These are phyloP conservation scores for Aspergillus biplanus DNA, from an alignment of 495 filamentous ascomycete species.

Conservation along the genomic window DNA sequence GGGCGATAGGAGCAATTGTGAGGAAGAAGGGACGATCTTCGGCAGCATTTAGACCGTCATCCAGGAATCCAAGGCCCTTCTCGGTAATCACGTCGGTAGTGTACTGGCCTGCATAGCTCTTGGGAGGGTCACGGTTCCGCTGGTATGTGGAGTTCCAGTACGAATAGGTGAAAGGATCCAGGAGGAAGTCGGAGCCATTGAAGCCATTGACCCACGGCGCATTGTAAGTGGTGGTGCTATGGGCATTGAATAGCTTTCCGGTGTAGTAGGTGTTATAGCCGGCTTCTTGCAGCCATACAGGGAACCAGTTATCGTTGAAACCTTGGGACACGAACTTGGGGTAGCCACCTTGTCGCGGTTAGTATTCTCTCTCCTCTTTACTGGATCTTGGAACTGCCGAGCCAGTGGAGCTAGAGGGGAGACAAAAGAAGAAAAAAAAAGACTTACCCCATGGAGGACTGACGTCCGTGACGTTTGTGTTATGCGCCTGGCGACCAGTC, in stretches of 20 bases:
- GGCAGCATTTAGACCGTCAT: slow-evolving; percentile 53
- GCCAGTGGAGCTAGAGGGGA: no score
- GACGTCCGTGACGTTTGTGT: slow-evolving; percentile 76
- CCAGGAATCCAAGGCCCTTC: slow-evolving; percentile 65
- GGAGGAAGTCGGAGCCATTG: slow-evolving; percentile 62
- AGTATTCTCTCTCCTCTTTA: slow-evolving; percentile 2
- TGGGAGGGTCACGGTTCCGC: slow-evolving; percentile 61
- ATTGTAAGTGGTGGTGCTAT: slow-evolving; percentile 62
- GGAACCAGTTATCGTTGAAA: slow-evolving; percentile 68
- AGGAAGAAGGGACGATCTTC: slow-evolving; percentile 67
- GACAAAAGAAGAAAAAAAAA: not conserved
- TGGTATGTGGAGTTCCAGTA: slow-evolving; percentile 71
- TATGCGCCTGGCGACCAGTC: slow-evolving; percentile 71
- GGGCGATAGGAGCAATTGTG: slow-evolving; percentile 65
- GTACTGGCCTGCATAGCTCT: slow-evolving; percentile 61
- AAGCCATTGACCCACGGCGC: slow-evolving; percentile 62
- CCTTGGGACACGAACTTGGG: slow-evolving; percentile 70
- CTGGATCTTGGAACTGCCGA: no score
- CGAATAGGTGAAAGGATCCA: slow-evolving; percentile 73
- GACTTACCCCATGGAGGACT: slow-evolving; percentile 60
- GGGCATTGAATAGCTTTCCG: slow-evolving; percentile 72
- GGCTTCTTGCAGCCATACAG: slow-evolving; percentile 68
- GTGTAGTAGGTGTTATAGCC: slow-evolving; percentile 78
- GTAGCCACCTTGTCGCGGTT: slow-evolving; percentile 58
- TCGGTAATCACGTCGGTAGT: slow-evolving; percentile 63